Percentiles rank a stretch among this genome's conserved stretches.
These are phyloP conservation scores for Pichia nanzhaoensis DNA, from an alignment of 805 yeast species.

Conservation along the genomic window DNA sequence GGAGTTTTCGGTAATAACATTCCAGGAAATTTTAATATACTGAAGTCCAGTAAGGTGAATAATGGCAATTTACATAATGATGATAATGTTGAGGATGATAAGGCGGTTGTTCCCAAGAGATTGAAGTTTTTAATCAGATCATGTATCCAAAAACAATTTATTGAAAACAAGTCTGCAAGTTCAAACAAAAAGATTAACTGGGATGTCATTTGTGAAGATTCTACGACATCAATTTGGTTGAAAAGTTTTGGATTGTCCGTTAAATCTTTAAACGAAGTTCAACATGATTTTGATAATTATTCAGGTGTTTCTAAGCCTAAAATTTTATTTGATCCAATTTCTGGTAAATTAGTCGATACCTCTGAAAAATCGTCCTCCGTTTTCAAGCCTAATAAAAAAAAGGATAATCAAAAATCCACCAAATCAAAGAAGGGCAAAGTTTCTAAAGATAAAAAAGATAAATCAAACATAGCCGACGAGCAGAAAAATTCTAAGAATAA, in stretches of 20 bases:
- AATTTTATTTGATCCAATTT: constrained; percentile 8
- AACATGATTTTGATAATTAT: constrained; percentile 30
- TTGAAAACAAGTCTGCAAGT: constrained; percentile 29
- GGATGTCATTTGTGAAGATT: constrained; percentile 59
- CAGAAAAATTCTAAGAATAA: not conserved
- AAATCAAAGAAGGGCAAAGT: not conserved
- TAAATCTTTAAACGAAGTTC: constrained; percentile 46
- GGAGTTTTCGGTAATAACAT: constrained; percentile 18
- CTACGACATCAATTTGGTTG: constrained; percentile 46
- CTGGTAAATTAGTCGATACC: constrained; percentile 4
- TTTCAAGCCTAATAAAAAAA: not conserved
- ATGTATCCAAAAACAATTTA: constrained; percentile 46
- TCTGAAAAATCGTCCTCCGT: not conserved
- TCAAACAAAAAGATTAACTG: constrained; percentile 32
- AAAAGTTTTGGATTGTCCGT: constrained; percentile 47
- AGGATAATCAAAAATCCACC: not conserved
- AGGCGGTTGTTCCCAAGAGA: constrained; percentile 45
- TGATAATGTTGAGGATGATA: constrained; percentile 14
- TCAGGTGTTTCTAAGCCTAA: not conserved
- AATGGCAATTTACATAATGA: constrained; percentile 2
- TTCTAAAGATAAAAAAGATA: constrained; percentile 25
- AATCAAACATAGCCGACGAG: constrained; percentile 10
- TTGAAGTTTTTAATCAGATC: constrained; percentile 46
- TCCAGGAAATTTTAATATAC: constrained; percentile 15
- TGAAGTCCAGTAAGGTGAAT: not conserved